Evolutionary conservation across 805 yeast genomes (phyloP).

Genomic region (Metschnikowia proteae): DNA sequence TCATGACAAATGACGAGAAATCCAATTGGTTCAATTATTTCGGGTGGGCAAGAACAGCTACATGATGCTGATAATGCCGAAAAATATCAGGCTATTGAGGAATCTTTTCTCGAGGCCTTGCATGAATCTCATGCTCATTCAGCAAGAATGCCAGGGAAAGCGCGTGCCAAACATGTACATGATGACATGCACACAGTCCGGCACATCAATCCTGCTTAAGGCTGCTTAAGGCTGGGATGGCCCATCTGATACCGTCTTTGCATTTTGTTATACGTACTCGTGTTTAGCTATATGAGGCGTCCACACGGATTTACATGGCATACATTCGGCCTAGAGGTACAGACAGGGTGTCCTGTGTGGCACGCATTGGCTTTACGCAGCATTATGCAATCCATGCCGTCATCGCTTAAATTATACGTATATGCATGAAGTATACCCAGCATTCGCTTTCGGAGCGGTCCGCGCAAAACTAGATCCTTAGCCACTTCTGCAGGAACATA

Average conservation of each 20-base stretch:
- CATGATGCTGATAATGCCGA: background rate
- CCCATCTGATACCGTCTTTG: no score
- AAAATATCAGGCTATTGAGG: background rate
- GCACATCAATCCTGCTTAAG: no score
- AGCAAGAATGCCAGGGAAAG: background rate
- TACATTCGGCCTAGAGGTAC: background rate
- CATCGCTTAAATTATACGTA: background rate
- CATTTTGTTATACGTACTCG: no score
- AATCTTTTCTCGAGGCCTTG: background rate
- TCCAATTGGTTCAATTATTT: conserved; percentile 13
- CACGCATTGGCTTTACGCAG: background rate
- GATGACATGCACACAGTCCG: no score
- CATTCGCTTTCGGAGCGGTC: background rate
- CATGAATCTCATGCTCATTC: background rate
- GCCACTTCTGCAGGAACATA: background rate
- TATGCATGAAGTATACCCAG: conserved; percentile 1
- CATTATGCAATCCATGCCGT: background rate
- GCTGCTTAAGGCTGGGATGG: no score
- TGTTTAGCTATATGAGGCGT: background rate
- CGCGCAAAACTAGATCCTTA: conserved; percentile 4
- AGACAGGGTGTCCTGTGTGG: background rate
- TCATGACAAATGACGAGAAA: conserved; percentile 10
- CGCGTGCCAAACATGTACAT: background rate
- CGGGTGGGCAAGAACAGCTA: conserved; percentile 10
- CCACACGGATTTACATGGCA: background rate